Conservation (phyloP, 163 green algal species). For the Trebouxiophyceae sp. region DNA sequence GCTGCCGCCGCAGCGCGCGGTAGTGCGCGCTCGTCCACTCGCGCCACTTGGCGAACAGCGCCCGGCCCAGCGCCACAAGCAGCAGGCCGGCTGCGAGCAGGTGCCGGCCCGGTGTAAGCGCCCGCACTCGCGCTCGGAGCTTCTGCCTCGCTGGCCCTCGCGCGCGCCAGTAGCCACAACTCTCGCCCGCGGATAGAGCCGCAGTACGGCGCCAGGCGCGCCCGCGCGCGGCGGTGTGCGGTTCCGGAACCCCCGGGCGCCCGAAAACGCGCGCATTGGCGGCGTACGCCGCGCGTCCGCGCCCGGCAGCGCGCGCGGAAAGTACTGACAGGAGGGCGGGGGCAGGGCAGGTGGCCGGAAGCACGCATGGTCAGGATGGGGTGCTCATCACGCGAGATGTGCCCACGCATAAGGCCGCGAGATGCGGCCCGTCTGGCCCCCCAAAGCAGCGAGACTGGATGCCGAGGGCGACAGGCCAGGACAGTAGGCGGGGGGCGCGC, state of each 20-base stretch:
- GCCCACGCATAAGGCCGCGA: background rate
- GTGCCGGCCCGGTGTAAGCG: background rate
- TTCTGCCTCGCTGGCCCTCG: no score
- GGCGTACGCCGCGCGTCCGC: no score
- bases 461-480: background rate
- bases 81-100: background rate
- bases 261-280: no score
- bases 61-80: constrained; percentile 1
- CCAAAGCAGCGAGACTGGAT: background rate
- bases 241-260: no score
- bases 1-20: constrained; percentile 2
- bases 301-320: no score
- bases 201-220: no score
- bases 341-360: no score
- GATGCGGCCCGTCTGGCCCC: background rate
- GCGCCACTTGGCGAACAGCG: background rate
- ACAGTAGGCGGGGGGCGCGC: background rate
- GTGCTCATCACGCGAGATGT: background rate
- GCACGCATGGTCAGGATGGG: background rate
- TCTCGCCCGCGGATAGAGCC: background rate
- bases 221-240: no score
- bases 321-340: no score
- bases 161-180: background rate
- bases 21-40: background rate
- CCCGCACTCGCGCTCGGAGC: no score